A percentile compares a stretch with the other conserved stretches of the same genome.
These are phyloP conservation scores for Penicillium canariense DNA, from an alignment of 495 filamentous ascomycete species.

Conservation along the genomic window DNA sequence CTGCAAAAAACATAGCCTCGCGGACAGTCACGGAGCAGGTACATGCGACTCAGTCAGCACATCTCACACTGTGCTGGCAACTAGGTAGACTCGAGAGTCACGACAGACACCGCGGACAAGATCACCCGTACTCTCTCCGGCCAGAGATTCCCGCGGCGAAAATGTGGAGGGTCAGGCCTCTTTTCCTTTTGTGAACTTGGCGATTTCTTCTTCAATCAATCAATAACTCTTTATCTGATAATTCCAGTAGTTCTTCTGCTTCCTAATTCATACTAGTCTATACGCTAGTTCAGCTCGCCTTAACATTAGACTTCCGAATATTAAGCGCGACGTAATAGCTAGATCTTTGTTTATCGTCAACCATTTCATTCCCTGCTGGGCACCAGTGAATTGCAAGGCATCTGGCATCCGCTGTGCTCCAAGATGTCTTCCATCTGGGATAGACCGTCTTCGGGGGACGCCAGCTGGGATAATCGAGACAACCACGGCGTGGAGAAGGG, in stretches of 20 bases:
- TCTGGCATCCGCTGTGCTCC: neutral
- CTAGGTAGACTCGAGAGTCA: neutral
- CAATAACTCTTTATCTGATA: too few relatives aligned
- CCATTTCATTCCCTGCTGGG: neutral
- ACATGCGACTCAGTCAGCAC: constrained; percentile 9
- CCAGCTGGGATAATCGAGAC: neutral
- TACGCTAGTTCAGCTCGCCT: too few relatives aligned
- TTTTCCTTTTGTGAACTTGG: too few relatives aligned
- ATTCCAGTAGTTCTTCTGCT: too few relatives aligned
- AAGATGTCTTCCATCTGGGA: constrained; percentile 1
- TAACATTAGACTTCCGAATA: too few relatives aligned
- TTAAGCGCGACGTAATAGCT: too few relatives aligned
- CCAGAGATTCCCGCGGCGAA: too few relatives aligned
- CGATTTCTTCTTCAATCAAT: too few relatives aligned
- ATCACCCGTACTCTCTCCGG: neutral
- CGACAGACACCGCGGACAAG: neutral
- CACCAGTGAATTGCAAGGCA: neutral
- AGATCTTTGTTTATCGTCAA: neutral
- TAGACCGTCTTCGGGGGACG: neutral
- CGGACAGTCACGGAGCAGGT: constrained; percentile 2
- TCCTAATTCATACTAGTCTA: too few relatives aligned
- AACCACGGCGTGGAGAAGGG: neutral
- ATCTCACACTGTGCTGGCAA: neutral
- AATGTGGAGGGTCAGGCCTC: too few relatives aligned
- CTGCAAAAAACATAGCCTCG: constrained; percentile 11